These are phyloP conservation scores for Lactifluus rugatus DNA, from an alignment of 768 basidiomycete species.

Conservation along the genomic window DNA sequence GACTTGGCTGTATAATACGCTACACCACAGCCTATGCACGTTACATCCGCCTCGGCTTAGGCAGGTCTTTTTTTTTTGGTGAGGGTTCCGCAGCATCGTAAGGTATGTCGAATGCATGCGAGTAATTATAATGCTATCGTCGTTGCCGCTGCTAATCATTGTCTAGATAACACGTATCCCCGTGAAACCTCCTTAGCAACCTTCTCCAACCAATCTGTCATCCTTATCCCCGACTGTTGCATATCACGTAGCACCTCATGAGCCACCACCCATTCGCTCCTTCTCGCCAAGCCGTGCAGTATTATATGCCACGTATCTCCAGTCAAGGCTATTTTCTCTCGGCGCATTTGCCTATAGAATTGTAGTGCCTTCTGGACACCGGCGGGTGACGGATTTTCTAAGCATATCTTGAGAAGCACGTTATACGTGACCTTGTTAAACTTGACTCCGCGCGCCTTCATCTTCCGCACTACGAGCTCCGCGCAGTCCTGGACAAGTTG, in stretches of 20 bases:
- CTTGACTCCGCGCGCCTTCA: slow-evolving; percentile 45
- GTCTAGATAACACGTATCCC: slow-evolving; percentile 8
- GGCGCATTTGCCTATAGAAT: slow-evolving; percentile 54
- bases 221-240: slow-evolving; percentile 39
- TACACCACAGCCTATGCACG: slow-evolving; percentile 51
- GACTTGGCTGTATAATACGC: neutral
- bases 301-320: slow-evolving; percentile 73
- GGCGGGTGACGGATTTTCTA: slow-evolving; percentile 41
- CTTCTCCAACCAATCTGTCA: slow-evolving; percentile 34
- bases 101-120: too few species aligned
- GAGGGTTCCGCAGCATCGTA: slow-evolving; percentile 18
- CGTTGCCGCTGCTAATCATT: neutral
- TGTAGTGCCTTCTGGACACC: slow-evolving; percentile 46
- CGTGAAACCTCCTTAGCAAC: slow-evolving; percentile 19
- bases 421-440: slow-evolving; percentile 66
- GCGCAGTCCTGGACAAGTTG: slow-evolving; percentile 38
- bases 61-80: slow-evolving; percentile 56
- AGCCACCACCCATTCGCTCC: slow-evolving; percentile 53
- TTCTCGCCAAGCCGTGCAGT: slow-evolving; percentile 49
- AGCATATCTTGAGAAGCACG: slow-evolving; percentile 58
- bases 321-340: slow-evolving; percentile 36
- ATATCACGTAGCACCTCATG: slow-evolving; percentile 55
- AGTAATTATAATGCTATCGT: too few species aligned
- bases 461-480: slow-evolving; percentile 43
- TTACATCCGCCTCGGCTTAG: slow-evolving; percentile 54